Base-by-base conservation (phyloP, 148 eudicot species). In the Rhododendron mucronatum region DNA sequence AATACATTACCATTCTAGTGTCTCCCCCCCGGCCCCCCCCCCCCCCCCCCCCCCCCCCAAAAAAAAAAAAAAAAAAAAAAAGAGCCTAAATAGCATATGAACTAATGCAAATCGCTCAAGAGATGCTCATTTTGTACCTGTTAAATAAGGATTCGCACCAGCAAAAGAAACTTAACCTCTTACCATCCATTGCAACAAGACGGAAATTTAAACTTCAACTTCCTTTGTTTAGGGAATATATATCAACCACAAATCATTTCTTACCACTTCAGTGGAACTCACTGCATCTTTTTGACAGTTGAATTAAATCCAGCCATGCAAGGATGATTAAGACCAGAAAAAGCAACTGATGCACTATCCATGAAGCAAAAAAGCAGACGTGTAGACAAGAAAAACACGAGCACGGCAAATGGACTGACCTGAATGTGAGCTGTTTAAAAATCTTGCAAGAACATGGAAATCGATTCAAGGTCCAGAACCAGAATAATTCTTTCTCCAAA, bases 391-490 rank as follows among this genome's bases (percentile, higher is more conserved):
- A 55, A 76, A 35, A 74, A 23, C 1, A 12, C 45, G 30, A 45
- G 37, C 12, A 59, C 9, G 55, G 14, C 33, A 50, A 18, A 63
- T 30, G n/a, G 57, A 87, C 89, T 87, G 57, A 90, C 92, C 89
- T 88, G 85, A 80, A 69, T 85, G 87, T 74, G 89, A 85, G 88
- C 77, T 87, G n/a, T 87, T 85, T 75, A 84, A 39, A 87, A 85
- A 35, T 44, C 78, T 89, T 88, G 85, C 86, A 78, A 82, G 86
- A 84, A 53, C 23, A 82, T 48, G 44, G n/a, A 48, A 26, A 85
- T 30, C 16, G 33, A 71, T 14, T 75, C 78, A 71, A 86, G 51
- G 59, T 55, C 61, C 61, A 73, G 80, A 37, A 37, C 61, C 61
- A 73, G 80, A 37, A 37, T 12, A 65, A 63, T n/a, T 2, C 13